Evolutionary conservation across 2,329 filamentous ascomycete genomes (phyloP), one percentile per base, ranked within the genome.

Genomic region (Penicillium oxalicum): DNA sequence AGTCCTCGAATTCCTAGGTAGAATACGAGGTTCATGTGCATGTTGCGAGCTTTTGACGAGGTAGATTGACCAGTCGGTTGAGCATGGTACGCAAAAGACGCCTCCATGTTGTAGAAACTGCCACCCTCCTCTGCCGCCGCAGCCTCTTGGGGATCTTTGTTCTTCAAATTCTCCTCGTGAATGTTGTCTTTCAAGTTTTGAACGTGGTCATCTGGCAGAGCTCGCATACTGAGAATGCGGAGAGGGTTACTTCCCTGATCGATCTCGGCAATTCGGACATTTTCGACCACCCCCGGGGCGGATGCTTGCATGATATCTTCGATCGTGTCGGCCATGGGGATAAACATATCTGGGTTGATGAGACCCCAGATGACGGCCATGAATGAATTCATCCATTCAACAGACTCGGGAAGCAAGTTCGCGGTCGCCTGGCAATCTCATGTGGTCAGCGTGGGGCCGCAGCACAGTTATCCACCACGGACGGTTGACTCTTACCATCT

Each of bases 261-360:
- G 60, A 98, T 95, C 60, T 96, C 91, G 51, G 91, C 90, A 24
- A 97, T 88, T 57, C 91, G 87, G 40, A 98, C 90, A 57, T 95
- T 93, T 67, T 97, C 91, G 55, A 98, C 90, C 35, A 97, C 74
- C 1, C 86, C 83, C 0, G 93, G 93, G 0, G 96, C 87, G 0
- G 89, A 95, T 18, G 91, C 91, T 66, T 94, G 90, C 91, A 97
- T 97, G 57, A 97, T 87, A 66, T 97, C 91, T 70, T 93, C 88
- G 5, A 93, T 79, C 9, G 88, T 96, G 64, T 97, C 93, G n/a
- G 91, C 91, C 7, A 96, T 81, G 5, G 82, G 81, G n/a, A 82
- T 76, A 67, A 98, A 93, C 87, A 97, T 94, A 38, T 97, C 91
- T 0, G 93, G 91, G 62, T 97, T 94, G 55, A 96, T 84, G 4